Evolutionary conservation across 2,329 filamentous ascomycete genomes (phyloP).

Genomic region (Trichophaea hybrida): DNA sequence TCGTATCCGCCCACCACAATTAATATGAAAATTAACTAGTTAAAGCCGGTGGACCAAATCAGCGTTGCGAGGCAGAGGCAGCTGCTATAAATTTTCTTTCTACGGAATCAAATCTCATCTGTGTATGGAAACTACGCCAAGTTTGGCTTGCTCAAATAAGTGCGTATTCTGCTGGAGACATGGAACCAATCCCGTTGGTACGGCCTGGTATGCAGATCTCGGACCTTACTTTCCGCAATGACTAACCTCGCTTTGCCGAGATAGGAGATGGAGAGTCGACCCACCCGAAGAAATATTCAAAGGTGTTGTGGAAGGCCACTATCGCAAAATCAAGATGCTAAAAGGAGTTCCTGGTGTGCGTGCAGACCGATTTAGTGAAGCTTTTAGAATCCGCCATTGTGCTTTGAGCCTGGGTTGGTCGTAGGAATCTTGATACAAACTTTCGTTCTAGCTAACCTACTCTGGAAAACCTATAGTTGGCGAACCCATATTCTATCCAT

Average conservation of each 20-base stretch:
- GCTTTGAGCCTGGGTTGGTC: constrained; percentile 51
- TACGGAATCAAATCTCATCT: constrained; percentile 94
- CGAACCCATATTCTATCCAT: constrained; percentile 96
- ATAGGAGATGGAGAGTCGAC: constrained; percentile 70
- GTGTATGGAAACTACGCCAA: constrained; percentile 96
- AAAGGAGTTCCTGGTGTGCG: constrained; percentile 84
- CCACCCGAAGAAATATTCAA: constrained; percentile 78
- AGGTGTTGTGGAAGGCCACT: constrained; percentile 81
- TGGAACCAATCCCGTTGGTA: constrained; percentile 91
- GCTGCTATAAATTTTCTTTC: constrained; percentile 95
- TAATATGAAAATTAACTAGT: too few relatives aligned
- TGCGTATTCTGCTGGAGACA: constrained; percentile 99
- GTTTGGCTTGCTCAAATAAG: constrained; percentile 91
- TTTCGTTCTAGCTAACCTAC: too few relatives aligned
- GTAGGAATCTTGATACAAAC: too few relatives aligned
- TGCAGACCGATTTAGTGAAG: constrained; percentile 81
- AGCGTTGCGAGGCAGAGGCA: constrained; percentile 78
- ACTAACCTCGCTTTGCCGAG: too few relatives aligned
- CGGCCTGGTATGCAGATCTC: constrained; percentile 49
- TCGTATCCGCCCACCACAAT: constrained; percentile 33
- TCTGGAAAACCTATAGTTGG: constrained; percentile 43
- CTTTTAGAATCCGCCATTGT: constrained; percentile 85
- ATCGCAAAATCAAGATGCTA: constrained; percentile 96
- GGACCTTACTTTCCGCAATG: too few relatives aligned
- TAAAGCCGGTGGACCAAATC: constrained; percentile 69